Percentiles rank a stretch among this genome's conserved stretches.
These are phyloP conservation scores for Malus orientalis DNA, from an alignment of 306 rosid genomes.

Conservation along the genomic window DNA sequence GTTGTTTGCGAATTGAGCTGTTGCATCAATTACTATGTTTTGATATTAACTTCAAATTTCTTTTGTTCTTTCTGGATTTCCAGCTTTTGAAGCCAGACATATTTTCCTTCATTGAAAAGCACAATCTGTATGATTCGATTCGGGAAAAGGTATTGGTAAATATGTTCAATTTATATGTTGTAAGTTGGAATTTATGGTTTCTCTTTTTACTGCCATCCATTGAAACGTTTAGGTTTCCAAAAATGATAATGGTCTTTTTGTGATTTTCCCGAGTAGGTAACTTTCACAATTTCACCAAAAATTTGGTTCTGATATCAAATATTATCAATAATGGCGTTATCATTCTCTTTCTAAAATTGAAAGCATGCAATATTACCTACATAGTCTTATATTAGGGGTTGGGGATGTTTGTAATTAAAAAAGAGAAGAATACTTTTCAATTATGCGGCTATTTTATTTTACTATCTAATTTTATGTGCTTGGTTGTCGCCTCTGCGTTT, in stretches of 20 bases:
- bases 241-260: neutral
- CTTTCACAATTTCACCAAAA: conserved; percentile 7
- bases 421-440: conserved; percentile 5
- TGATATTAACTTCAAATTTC: conserved; percentile 1
- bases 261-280: conserved; percentile 1
- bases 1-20: conserved; percentile 4
- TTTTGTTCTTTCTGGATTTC: conserved; percentile 19
- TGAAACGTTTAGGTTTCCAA: neutral
- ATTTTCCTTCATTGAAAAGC: conserved; percentile 83
- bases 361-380: neutral
- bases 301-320: conserved; percentile 4
- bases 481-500: conserved; percentile 18
- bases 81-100: conserved; percentile 88
- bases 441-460: neutral
- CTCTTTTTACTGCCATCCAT: conserved; percentile 5
- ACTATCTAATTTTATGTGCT: neutral
- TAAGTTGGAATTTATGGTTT: conserved; percentile 2
- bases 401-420: conserved; percentile 6
- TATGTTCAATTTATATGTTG: neutral
- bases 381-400: neutral
- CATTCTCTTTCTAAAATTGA: conserved; percentile 5
- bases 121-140: conserved; percentile 67
- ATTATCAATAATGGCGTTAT: neutral
- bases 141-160: conserved; percentile 69
- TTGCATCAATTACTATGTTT: neutral